Base-by-base conservation (phyloP, 306 rosid species). In the Castanospermum australe region DNA sequence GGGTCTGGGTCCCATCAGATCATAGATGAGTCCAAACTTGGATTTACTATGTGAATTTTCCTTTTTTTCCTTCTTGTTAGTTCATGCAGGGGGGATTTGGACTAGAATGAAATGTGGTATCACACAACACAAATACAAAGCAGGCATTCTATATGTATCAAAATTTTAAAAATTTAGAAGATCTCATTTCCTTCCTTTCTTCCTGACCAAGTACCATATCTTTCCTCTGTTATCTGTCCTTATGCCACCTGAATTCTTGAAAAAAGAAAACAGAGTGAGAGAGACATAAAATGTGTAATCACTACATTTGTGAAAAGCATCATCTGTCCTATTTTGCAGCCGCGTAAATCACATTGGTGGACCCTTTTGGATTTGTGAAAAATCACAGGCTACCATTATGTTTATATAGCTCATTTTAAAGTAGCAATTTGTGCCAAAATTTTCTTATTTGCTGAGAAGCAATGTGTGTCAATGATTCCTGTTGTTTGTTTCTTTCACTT, bases 341-440 rank as follows among this genome's bases (percentile, higher is more conserved):
- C 77, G 71, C 45, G 77, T 64, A 57, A 79, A 69, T 63, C 75
- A 72, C 83, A 35, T 79, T 28, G 32, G 32, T 28, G 32, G 32
- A 28, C 32, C 32, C 32, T 28, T 28, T 28, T 28, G 33, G 1
- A 28, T 28, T 3, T 28, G 32, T 28, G 32, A 28, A 28, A 28
- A 28, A 28, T 28, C 57, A 48, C 24, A 21, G 30, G 12, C 35
- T 35, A 48, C 83, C 73, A 17, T 36, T 9, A 66, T 66, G 75
- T 54, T 66, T 77, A 41, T n/a, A 51, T 36, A 50, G 15, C 38
- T 15, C 52, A 18, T 50, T 35, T n/a, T 76, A 15, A 77, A 66
- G 25, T 28, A n/a, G 75, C 59, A 64, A 18, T 76, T 4, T 35
- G 30, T 35, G 64, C 24, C 52, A 65, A 17, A n/a, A 9, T 36